Evolutionary conservation across 768 basidiomycete genomes (phyloP), one percentile per base, ranked within the genome.

Genomic region (Chlorophyllum brunneum): DNA sequence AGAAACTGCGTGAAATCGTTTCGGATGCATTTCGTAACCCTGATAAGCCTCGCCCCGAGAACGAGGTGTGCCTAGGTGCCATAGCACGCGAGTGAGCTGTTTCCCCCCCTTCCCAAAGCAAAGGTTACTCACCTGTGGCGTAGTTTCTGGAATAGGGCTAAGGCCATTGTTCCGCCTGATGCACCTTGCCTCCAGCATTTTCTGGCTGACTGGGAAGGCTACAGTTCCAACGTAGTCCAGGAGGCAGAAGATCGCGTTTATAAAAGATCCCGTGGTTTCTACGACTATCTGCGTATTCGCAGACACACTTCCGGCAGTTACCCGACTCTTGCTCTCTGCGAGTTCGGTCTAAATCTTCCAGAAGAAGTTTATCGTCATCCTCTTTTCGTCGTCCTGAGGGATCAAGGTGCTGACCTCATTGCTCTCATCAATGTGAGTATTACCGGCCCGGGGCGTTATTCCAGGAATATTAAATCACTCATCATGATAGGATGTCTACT

Each of bases 401-500:
- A 20, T 0, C 55, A 63, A 13, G 54, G 62, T 3, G 58, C 56
- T 6, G 70, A 72, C 37, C 16, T 71, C 48, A 54, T 69, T 33
- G 58, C 63, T 18, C 54, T 65, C 5, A 52, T 9, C 4, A 70
- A 71, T 22, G 69, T 59, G n/a, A 48, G 61, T 58, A 11, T 16
- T 1, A 15, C 18, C n/a, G n/a, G n/a, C n/a, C n/a, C n/a, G n/a
- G n/a, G n/a, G n/a, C n/a, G n/a, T n/a, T n/a, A n/a, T n/a, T n/a
- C n/a, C n/a, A n/a, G n/a, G n/a, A n/a, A n/a, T n/a, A n/a, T n/a
- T n/a, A n/a, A n/a, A n/a, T n/a, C n/a, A n/a, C n/a, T n/a, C n/a
- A n/a, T n/a, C n/a, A n/a, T n/a, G n/a, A 22, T 33, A 61, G 72
- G 73, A 74, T 39, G 50, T 73, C 10, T 63, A 55, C 36, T 73